Evolutionary conservation across 257 asterid species (phyloP).

Genomic region (Oldenlandia corymbosa): DNA sequence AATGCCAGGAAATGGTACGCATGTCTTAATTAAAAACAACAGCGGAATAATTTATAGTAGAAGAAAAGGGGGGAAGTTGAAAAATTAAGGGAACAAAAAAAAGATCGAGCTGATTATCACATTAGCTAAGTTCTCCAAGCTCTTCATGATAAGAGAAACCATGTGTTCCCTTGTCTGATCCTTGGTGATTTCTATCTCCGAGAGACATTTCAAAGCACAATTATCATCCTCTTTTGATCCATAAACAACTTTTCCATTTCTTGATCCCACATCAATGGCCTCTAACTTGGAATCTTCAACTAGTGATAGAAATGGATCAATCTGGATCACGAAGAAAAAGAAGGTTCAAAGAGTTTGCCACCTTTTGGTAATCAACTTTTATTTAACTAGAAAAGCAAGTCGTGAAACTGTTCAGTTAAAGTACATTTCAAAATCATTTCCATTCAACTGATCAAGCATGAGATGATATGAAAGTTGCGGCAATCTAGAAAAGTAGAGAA

Average conservation of each 20-base stretch:
- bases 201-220: constrained; percentile 58
- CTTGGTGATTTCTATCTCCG: constrained; percentile 48
- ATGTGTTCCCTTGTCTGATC: constrained; percentile 63
- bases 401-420: background rate
- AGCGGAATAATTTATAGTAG: background rate
- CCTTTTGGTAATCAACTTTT: constrained; percentile 6
- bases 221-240: constrained; percentile 85
- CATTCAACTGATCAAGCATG: background rate
- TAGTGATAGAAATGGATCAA: constrained; percentile 80
- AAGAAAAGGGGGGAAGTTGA: background rate
- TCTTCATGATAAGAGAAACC: constrained; percentile 53
- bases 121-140: constrained; percentile 43
- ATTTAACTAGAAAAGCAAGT: background rate
- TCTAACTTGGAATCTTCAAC: constrained; percentile 80
- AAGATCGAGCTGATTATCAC: constrained; percentile 25
- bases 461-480: background rate
- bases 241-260: constrained; percentile 30
- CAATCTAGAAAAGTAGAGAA: background rate
- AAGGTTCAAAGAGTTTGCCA: background rate
- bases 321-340: constrained; percentile 35
- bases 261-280: constrained; percentile 41
- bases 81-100: background rate
- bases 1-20: constrained; percentile 14
- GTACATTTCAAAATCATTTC: background rate
- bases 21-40: background rate